Evolutionary conservation across 2,329 filamentous ascomycete genomes (phyloP), one percentile per base, ranked within the genome.

Genomic region (Fusarium phyllophilum): DNA sequence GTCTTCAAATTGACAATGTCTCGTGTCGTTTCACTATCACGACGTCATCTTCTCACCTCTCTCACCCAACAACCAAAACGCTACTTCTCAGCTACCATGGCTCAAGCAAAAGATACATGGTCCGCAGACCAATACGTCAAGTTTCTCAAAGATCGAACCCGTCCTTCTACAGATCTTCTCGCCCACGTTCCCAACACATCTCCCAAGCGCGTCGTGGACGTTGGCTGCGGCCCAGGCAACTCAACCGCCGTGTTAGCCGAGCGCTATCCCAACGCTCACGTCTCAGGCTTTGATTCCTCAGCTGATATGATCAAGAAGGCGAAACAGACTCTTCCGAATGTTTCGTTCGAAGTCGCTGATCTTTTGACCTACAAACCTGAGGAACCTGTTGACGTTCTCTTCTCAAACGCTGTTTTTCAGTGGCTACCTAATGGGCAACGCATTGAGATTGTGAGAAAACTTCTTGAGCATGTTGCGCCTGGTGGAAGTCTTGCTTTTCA

Each of bases 221-320:
- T 91, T 3, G 89, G 89, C 73, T 91, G 89, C 78, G 89, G 89
- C 0, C 89, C 89, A 0, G 89, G 86, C 10, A 91, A 90, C 80
- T 89, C 86, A 6, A 91, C 89, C 1, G 78, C 81, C 2, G 84
- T 86, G 3, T 83, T 91, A 4, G 79, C 80, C 9, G 73, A 78
- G 6, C 83, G 83, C 9, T 91, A 86, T 76, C 87, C 88, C 0
- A 51, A 78, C 8, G 85, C 89, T 0, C 65, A 76, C 1, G 74
- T 90, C 48, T 81, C 82, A 0, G 89, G 88, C 15, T 83, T 91
- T 51, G 89, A 91, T 72, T 86, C 85, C 0, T 88, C 86, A 0
- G 84, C 85, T 0, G 85, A 89, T 72, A 91, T 91, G 89, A 82
- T 91, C 10, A 65, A 75, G 4, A 85, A 85, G 57, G 89, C 89